Conservation (phyloP, 2,329 filamentous ascomycete species). For the Talaromyces sp. region DNA sequence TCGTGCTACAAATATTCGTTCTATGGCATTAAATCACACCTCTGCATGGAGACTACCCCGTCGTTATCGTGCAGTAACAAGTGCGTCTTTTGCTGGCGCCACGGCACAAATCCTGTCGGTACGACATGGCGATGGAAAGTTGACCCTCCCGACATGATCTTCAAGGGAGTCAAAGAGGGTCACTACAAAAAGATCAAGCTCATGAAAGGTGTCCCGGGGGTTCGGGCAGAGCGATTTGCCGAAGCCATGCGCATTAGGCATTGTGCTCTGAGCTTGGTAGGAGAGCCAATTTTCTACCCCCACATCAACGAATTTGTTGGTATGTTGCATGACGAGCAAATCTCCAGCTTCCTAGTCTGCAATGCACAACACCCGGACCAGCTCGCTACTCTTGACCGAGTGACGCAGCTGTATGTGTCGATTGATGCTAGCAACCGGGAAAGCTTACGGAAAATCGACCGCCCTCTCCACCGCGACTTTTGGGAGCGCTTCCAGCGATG, state of each 20-base stretch:
- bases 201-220: slow-evolving; percentile 88
- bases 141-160: slow-evolving; percentile 84
- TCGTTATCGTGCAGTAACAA: slow-evolving; percentile 96
- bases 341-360: slow-evolving; percentile 92
- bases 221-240: slow-evolving; percentile 82
- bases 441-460: slow-evolving; percentile 79
- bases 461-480: slow-evolving; percentile 90
- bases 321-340: slow-evolving; percentile 78
- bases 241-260: slow-evolving; percentile 92
- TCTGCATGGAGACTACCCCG: slow-evolving; percentile 97
- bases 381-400: slow-evolving; percentile 71
- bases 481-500: slow-evolving; percentile 94
- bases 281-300: slow-evolving; percentile 98
- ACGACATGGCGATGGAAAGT: slow-evolving; percentile 97
- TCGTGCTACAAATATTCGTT: slow-evolving; percentile 98
- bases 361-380: slow-evolving; percentile 96
- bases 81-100: slow-evolving; percentile 98
- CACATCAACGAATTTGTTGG: slow-evolving; percentile 88
- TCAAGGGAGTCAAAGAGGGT: slow-evolving; percentile 79
- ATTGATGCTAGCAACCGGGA: slow-evolving; percentile 93
- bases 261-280: slow-evolving; percentile 86
- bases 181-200: slow-evolving; percentile 99
- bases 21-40: slow-evolving; percentile 92
- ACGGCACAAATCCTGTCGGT: slow-evolving; percentile 93
- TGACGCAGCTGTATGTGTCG: slow-evolving; percentile 93